Conservation (phyloP, 768 basidiomycete genomes). For the Melanogaster broomeanus region DNA sequence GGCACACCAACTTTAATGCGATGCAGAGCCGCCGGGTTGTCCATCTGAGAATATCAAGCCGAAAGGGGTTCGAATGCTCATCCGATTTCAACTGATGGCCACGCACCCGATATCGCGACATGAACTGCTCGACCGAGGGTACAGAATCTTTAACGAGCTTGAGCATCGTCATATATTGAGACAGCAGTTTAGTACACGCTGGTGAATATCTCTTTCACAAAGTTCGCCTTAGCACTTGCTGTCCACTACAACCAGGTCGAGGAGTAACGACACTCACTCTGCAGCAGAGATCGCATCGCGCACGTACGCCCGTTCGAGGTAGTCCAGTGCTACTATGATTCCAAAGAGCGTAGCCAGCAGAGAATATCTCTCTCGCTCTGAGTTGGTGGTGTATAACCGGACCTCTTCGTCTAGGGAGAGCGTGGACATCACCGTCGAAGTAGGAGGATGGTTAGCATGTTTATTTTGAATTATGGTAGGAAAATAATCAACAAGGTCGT, state of each 20-base stretch:
- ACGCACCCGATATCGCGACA: constrained; percentile 81
- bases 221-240: constrained; percentile 6
- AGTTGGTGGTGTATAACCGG: constrained; percentile 81
- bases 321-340: constrained; percentile 89
- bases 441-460: too few species aligned
- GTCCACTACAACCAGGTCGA: not conserved
- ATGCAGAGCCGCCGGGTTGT: constrained; percentile 90
- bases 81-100: not conserved
- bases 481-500: too few species aligned
- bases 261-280: constrained; percentile 61
- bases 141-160: constrained; percentile 93
- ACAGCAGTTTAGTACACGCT: constrained; percentile 90
- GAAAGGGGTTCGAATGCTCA: not conserved
- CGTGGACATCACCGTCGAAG: too few species aligned
- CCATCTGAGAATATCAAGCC: constrained; percentile 61
- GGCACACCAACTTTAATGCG: constrained; percentile 91
- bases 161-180: constrained; percentile 96
- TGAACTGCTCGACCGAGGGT: constrained; percentile 85
- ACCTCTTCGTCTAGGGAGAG: constrained; percentile 89
- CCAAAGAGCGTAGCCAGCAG: constrained; percentile 89
- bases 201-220: constrained; percentile 83
- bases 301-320: constrained; percentile 94
- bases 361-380: constrained; percentile 87
- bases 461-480: too few species aligned
- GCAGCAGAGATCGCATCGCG: constrained; percentile 88